Evolutionary conservation across 305 asterid genomes (phyloP), one percentile per base, ranked within the genome.

Genomic region (Solanum hybrid): DNA sequence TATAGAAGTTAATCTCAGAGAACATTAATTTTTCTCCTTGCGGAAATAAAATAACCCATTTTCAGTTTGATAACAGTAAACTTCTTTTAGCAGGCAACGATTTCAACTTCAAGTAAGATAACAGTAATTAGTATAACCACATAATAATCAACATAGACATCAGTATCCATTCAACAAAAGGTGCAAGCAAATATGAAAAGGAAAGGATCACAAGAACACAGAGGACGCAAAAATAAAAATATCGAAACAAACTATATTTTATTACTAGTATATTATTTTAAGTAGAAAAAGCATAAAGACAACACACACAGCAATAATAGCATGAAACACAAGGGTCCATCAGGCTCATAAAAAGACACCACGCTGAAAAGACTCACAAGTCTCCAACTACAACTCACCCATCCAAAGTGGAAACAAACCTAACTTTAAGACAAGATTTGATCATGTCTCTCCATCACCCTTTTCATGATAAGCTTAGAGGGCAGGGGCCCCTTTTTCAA

Each of bases 391-490:
- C 45, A 85, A 37, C 88, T 39, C 89, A 83, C 38, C 27, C 26
- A 37, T 85, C 83, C 51, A 90, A 75, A 91, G 83, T 79, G 86
- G 89, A 88, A 92, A 93, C 90, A 91, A 92, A 89, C 84, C 92
- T 93, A 78, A 77, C 89, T 91, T 91, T 39, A 89, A 51, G 86
- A 90, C 79, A 90, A 90, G 91, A 94, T 91, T 92, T 93, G 90
- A 90, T 90, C 79, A 94, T 91, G 91, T 20, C 6, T 39, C 86
- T 36, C 87, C 87, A 89, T 89, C 89, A 89, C 75, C 88, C 84
- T 75, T 90, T 89, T 90, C 91, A 92, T 92, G 80, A 94, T 91
- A 88, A 90, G 88, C 90, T 89, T 41, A 4, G 85, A 38, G 84
- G 79, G 84, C 51, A 83, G 90, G 38, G 45, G 72, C 76, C 82